A percentile compares a stretch with the other conserved stretches of the same genome.
Conservation (phyloP, 805 yeast species). For the Naumovozyma baii region DNA sequence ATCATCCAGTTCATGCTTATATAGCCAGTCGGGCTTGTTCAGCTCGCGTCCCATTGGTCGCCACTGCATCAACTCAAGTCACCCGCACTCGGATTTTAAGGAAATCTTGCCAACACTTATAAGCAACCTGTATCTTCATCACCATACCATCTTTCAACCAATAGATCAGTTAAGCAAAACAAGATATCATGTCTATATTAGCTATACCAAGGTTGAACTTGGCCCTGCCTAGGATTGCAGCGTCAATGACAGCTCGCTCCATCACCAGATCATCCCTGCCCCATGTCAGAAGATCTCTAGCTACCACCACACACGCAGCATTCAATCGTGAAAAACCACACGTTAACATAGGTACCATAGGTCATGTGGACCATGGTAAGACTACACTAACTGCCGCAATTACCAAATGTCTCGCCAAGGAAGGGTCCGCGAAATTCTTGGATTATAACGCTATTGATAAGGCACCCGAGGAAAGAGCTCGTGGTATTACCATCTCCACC, state of each 20-base stretch:
- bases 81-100: not conserved
- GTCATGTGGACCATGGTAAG: slow-evolving; percentile 98
- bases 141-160: not conserved
- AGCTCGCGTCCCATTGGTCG: not conserved
- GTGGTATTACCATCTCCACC: slow-evolving; percentile 97
- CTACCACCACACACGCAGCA: slow-evolving; percentile 33
- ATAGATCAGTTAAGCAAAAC: not conserved
- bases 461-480: slow-evolving; percentile 98
- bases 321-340: slow-evolving; percentile 96
- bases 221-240: not conserved
- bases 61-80: not conserved
- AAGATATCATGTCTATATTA: not conserved
- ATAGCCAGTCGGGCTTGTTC: too few species aligned
- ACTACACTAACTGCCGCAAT: slow-evolving; percentile 97
- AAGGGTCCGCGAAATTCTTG: slow-evolving; percentile 87
- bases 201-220: not conserved
- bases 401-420: slow-evolving; percentile 81
- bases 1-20: too few species aligned
- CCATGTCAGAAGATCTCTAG: not conserved
- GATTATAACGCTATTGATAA: slow-evolving; percentile 90
- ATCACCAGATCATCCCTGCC: too few species aligned
- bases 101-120: not conserved
- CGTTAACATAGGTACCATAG: slow-evolving; percentile 94
- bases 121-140: too few species aligned
- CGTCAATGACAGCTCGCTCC: too few species aligned